Percentiles rank a stretch among this genome's conserved stretches.
Conservation (phyloP, 352 stramenopile species). For the Pythium sukuiense region DNA sequence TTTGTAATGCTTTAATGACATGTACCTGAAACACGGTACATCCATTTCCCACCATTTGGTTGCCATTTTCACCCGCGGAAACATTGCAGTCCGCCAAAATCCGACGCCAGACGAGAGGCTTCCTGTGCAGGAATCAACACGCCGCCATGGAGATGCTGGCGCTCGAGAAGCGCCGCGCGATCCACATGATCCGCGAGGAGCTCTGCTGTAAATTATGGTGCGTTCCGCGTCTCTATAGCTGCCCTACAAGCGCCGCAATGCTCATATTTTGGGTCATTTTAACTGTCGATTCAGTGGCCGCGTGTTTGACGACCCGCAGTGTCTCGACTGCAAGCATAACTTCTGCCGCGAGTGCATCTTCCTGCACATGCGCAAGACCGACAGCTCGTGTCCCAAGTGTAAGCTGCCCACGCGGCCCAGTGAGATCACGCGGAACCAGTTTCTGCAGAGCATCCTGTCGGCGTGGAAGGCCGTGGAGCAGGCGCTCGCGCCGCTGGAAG, state of each 20-base stretch:
- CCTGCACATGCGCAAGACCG: slow-evolving; percentile 52
- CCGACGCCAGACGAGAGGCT: neutral
- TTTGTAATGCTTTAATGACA: neutral
- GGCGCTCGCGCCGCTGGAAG: slow-evolving; percentile 45
- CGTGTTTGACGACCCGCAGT: slow-evolving; percentile 84
- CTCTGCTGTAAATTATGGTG: slow-evolving; percentile 79
- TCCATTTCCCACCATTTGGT: neutral
- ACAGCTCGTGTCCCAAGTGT: slow-evolving; percentile 68
- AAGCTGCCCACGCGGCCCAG: slow-evolving; percentile 70
- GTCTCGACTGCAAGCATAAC: slow-evolving; percentile 88
- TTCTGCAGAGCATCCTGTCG: slow-evolving; percentile 78
- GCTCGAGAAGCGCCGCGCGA: slow-evolving; percentile 43
- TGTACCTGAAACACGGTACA: slow-evolving; percentile 22
- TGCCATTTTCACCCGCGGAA: slow-evolving; percentile 15
- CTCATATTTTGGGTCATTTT: neutral
- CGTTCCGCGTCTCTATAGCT: slow-evolving; percentile 8
- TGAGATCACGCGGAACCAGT: slow-evolving; percentile 85
- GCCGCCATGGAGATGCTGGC: slow-evolving; percentile 61
- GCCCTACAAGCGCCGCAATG: slow-evolving; percentile 2
- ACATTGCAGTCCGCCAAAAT: slow-evolving; percentile 22
- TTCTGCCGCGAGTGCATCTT: slow-evolving; percentile 82
- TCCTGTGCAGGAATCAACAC: neutral
- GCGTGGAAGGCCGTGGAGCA: slow-evolving; percentile 77
- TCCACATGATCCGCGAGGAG: slow-evolving; percentile 81
- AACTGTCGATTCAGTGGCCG: slow-evolving; percentile 33